Evolutionary conservation across 140 eudicot species (phyloP).

Genomic region (Erigeron philadelphicus): DNA sequence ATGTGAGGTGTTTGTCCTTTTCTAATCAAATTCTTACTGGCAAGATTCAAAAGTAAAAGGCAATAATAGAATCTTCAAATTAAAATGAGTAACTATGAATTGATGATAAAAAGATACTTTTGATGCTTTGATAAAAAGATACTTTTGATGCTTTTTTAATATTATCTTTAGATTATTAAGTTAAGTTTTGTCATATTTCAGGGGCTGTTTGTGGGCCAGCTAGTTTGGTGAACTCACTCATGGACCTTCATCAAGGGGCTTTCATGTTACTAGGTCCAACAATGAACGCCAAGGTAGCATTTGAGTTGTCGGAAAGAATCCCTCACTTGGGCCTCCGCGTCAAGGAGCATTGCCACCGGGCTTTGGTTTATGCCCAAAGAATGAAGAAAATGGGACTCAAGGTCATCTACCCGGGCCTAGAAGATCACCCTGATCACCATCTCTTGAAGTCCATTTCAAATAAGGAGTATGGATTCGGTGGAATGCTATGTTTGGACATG

Average conservation of each 20-base stretch:
- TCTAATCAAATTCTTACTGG: slow-evolving; percentile 1
- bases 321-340: slow-evolving; percentile 86
- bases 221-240: slow-evolving; percentile 72
- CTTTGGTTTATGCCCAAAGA: slow-evolving; percentile 56
- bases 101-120: slow-evolving; percentile 8
- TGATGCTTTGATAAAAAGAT: not conserved
- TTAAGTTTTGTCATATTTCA: slow-evolving; percentile 16
- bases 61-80: not conserved
- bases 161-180: no score
- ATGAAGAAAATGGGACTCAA: slow-evolving; percentile 83
- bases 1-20: slow-evolving; percentile 25
- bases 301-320: slow-evolving; percentile 74
- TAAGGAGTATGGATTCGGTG: slow-evolving; percentile 79
- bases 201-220: slow-evolving; percentile 99
- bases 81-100: not conserved
- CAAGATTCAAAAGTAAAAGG: slow-evolving; percentile 11
- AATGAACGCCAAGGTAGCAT: slow-evolving; percentile 96
- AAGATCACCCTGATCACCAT: slow-evolving; percentile 79
- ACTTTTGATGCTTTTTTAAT: not conserved
- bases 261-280: slow-evolving; percentile 92
- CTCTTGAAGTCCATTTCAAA: slow-evolving; percentile 55
- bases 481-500: slow-evolving; percentile 85
- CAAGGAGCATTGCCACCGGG: slow-evolving; percentile 87
- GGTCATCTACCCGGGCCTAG: slow-evolving; percentile 92
- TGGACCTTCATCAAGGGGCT: slow-evolving; percentile 97